These are phyloP conservation scores for Chrysosporium keratinophilum DNA, from an alignment of 2,329 filamentous ascomycete species.

Conservation along the genomic window DNA sequence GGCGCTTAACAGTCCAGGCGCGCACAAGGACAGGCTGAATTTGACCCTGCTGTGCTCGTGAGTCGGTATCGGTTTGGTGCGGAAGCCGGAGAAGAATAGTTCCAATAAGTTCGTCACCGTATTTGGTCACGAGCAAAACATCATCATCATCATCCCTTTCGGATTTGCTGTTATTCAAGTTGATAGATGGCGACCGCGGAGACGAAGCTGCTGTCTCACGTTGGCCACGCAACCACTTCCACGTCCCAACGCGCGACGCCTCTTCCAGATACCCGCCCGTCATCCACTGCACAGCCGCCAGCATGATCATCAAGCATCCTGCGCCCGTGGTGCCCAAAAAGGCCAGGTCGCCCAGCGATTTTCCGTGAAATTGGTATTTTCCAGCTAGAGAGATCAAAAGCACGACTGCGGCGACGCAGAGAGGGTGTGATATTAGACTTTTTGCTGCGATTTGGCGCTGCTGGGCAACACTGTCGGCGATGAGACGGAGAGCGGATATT, in stretches of 20 bases:
- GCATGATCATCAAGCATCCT: slow-evolving; percentile 43
- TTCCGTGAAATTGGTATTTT: slow-evolving; percentile 28
- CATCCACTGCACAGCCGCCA: slow-evolving; percentile 50
- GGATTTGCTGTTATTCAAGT: not conserved
- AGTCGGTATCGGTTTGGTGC: slow-evolving; percentile 6
- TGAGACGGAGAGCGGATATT: slow-evolving; percentile 58
- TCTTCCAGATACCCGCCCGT: slow-evolving; percentile 54
- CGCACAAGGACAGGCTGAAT: slow-evolving; percentile 48
- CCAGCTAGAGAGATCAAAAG: slow-evolving; percentile 31
- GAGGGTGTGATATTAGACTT: slow-evolving; percentile 53
- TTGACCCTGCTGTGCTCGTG: slow-evolving; percentile 3
- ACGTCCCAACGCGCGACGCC: slow-evolving; percentile 50
- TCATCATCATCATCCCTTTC: slow-evolving; percentile 42
- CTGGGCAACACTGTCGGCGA: slow-evolving; percentile 73
- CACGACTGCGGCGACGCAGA: slow-evolving; percentile 35
- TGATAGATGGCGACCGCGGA: slow-evolving; percentile 19
- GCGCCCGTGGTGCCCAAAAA: slow-evolving; percentile 19
- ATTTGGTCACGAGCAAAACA: slow-evolving; percentile 53
- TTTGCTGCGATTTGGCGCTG: slow-evolving; percentile 60
- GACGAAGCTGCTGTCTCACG: slow-evolving; percentile 21
- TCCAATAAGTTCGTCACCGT: slow-evolving; percentile 60
- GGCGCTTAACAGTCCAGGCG: slow-evolving; percentile 67
- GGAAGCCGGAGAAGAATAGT: slow-evolving; percentile 49
- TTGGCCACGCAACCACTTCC: slow-evolving; percentile 49
- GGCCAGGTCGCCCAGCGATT: slow-evolving; percentile 7